Base-by-base conservation (phyloP, 768 basidiomycete species). In the Leccinum olivaceopallidum region DNA sequence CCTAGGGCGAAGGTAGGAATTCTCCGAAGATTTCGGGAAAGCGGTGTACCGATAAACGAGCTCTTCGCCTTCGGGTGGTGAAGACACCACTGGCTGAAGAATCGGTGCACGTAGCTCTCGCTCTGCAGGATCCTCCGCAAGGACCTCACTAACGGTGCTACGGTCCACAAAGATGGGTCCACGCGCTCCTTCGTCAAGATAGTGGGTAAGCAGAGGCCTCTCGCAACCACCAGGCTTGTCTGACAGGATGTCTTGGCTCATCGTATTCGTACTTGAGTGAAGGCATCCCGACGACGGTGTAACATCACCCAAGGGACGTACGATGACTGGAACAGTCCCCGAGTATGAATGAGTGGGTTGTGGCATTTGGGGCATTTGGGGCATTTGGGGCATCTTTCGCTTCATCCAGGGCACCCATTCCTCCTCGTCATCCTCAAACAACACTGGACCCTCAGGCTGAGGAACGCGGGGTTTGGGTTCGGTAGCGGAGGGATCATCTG, bases 1-100 rank as follows among this genome's bases (percentile, higher is more conserved):
- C 13, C 12, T 5, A 47, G 28, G n/a, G 12, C 8, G 13, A 26
- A 5, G 49, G 24, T 65, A 65, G 24, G 28, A 28, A 28, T 28
- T 28, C 28, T 28, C 28, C 28, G 28, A 28, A 28, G 26, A 28
- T 28, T 28, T 28, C 7, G 1, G 28, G 28, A 28, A 28, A 28
- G 28, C 28, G 28, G 28, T 28, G 28, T 30, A 30, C 8, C 63
- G 53, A 30, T 13, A 16, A 28, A 53, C 6, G 36, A 30, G 44
- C 28, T 65, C 63, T 30, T 61, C 63, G 53, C 63, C 65, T 20
- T 59, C 42, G n/a, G 52, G 30, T 6, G 34, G 49, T 6, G 55
- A 60, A 37, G 42, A 54, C 3, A 55, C 13, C 6, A 32, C 52
- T 2, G 64, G 60, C 6, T 58, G 48, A 10, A 56, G 47, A 42